Evolutionary conservation across 163 green algal genomes (phyloP).

Genomic region (Prototheca wickerhamii): DNA sequence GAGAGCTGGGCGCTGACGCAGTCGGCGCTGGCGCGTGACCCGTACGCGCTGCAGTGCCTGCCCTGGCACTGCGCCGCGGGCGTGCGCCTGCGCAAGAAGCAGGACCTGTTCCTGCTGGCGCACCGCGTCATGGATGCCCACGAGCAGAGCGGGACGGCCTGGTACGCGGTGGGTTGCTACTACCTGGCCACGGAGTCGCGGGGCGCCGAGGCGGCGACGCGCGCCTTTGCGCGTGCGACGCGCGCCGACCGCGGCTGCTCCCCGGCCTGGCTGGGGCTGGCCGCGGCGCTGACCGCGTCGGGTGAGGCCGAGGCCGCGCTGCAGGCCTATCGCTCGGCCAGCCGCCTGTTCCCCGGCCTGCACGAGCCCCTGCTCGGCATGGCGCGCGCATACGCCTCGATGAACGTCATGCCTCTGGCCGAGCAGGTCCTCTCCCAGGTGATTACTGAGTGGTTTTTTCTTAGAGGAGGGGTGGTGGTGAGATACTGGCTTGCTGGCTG

Average conservation of each 20-base stretch:
- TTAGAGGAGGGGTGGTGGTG: no score
- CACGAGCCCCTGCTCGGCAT: slow-evolving; percentile 86
- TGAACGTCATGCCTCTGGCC: slow-evolving; percentile 82
- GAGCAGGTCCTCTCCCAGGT: slow-evolving; percentile 58
- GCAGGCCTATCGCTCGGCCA: slow-evolving; percentile 89
- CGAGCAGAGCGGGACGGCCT: slow-evolving; percentile 53
- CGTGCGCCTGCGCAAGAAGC: slow-evolving; percentile 74
- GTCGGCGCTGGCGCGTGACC: slow-evolving; percentile 49
- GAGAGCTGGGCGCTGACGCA: slow-evolving; percentile 45
- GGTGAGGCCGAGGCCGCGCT: slow-evolving; percentile 93
- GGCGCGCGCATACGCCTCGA: slow-evolving; percentile 85
- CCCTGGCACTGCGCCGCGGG: slow-evolving; percentile 64
- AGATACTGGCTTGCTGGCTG: neutral
- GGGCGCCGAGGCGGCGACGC: slow-evolving; percentile 55
- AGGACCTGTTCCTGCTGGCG: slow-evolving; percentile 72
- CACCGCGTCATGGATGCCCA: slow-evolving; percentile 45
- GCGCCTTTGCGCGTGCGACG: slow-evolving; percentile 84
- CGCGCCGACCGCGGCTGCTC: slow-evolving; percentile 69
- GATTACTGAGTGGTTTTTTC: neutral
- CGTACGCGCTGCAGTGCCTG: slow-evolving; percentile 45
- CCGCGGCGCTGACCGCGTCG: slow-evolving; percentile 78
- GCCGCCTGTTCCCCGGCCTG: slow-evolving; percentile 85
- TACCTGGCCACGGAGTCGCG: slow-evolving; percentile 72
- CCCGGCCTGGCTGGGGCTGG: slow-evolving; percentile 90
- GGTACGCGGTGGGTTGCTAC: slow-evolving; percentile 89